phyloP scores from a whole-genome alignment of 306 rosid species.

The Hylodesmum podocarpum region DNA sequence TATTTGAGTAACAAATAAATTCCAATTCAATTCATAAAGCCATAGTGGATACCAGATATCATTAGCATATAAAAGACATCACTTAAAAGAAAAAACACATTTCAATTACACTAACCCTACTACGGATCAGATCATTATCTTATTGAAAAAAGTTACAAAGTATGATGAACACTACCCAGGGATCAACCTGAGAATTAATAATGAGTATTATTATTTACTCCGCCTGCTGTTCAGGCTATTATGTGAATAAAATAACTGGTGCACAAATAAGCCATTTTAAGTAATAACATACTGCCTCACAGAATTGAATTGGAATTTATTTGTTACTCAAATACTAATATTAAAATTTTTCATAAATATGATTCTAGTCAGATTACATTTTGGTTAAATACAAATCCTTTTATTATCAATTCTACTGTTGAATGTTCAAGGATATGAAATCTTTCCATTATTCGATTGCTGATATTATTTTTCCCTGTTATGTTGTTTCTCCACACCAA shows the following conservation, averaged over 20 bases:
- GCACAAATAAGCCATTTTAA: neutral
- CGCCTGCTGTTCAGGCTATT: neutral
- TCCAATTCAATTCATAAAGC: neutral
- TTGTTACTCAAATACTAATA: neutral
- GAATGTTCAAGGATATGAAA: constrained; percentile 16
- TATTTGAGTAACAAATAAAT: neutral
- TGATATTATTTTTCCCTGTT: neutral
- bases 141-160: constrained; percentile 1
- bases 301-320: neutral
- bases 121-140: constrained; percentile 1
- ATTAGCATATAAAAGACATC: neutral
- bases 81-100: neutral
- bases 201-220: neutral
- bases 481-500: constrained; percentile 14
- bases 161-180: neutral
- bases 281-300: neutral
- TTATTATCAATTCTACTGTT: constrained; percentile 15
- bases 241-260: neutral
- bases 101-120: neutral
- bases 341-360: neutral
- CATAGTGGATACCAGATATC: neutral
- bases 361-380: neutral
- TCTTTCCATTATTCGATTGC: neutral
- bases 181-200: neutral
- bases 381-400: constrained; percentile 21